A percentile compares a stretch with the other conserved stretches of the same genome.
phyloP scores from a whole-genome alignment of 2,329 filamentous ascomycete genomes.

The Arthrobotrys conoides region DNA sequence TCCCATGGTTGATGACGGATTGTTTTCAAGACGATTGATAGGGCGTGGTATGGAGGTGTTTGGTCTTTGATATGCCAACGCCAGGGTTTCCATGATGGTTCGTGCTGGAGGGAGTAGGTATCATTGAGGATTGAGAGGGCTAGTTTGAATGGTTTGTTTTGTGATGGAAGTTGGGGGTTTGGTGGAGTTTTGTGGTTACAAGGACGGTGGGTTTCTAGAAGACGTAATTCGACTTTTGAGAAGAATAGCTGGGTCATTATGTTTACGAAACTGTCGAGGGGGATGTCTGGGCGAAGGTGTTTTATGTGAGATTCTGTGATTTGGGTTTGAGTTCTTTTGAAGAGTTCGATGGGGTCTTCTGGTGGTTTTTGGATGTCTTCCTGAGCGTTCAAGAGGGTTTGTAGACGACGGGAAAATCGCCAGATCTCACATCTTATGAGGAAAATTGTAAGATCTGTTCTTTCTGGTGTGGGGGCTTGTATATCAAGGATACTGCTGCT shows the following conservation, averaged over 20 bases:
- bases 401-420: slow-evolving; percentile 32
- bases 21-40: slow-evolving; percentile 19
- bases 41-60: slow-evolving; percentile 30
- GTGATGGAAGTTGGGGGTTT: background rate
- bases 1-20: slow-evolving; percentile 28
- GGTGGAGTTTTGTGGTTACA: too few species aligned
- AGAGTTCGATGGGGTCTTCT: background rate
- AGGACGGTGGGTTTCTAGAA: background rate
- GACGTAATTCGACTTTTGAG: slow-evolving; percentile 25
- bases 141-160: slow-evolving; percentile 1
- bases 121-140: slow-evolving; percentile 30
- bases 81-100: slow-evolving; percentile 40
- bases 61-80: slow-evolving; percentile 30
- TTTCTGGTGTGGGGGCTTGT: background rate
- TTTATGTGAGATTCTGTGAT: slow-evolving; percentile 24
- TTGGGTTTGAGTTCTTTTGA: background rate
- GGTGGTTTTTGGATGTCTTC: background rate
- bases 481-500: slow-evolving; percentile 65
- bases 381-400: background rate
- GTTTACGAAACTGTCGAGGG: slow-evolving; percentile 27
- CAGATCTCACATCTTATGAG: slow-evolving; percentile 51
- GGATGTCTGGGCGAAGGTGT: slow-evolving; percentile 1
- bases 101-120: slow-evolving; percentile 35
- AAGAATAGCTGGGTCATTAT: slow-evolving; percentile 42
- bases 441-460: slow-evolving; percentile 43